Evolutionary conservation across 345 rosid species (phyloP).

Genomic region (Euclidium syriacum): DNA sequence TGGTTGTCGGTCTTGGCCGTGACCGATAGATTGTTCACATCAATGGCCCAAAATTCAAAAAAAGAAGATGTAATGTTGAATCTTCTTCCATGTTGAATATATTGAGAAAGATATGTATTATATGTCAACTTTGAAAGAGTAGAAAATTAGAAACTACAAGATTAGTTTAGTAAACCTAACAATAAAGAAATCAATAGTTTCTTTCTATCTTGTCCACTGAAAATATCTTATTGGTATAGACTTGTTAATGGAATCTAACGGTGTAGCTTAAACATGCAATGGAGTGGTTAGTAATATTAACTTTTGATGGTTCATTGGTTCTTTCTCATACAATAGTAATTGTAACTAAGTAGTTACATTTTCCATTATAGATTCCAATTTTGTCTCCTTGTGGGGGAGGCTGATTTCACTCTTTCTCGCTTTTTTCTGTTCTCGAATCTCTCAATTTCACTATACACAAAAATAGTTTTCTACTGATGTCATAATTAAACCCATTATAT

Average conservation of each 20-base stretch:
- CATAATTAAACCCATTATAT: background rate
- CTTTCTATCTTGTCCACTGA: background rate
- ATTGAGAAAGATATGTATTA: no score
- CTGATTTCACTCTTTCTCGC: background rate
- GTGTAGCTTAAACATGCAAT: background rate
- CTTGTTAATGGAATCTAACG: slow-evolving; percentile 1
- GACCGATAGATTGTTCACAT: slow-evolving; percentile 16
- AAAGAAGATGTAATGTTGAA: background rate
- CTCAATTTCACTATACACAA: slow-evolving; percentile 11
- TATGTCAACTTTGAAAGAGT: no score
- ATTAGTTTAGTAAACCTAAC: background rate
- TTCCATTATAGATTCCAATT: slow-evolving; percentile 21
- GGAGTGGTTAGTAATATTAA: background rate
- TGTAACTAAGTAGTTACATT: background rate
- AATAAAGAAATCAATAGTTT: background rate
- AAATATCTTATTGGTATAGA: background rate
- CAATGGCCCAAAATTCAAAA: background rate
- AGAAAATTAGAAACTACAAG: no score
- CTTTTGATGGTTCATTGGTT: slow-evolving; percentile 6
- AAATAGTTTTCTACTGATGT: slow-evolving; percentile 8
- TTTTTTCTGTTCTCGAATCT: slow-evolving; percentile 2
- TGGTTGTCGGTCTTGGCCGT: slow-evolving; percentile 7
- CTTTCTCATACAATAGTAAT: background rate
- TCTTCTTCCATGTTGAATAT: background rate
- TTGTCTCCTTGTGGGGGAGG: slow-evolving; percentile 33